phyloP scores from a whole-genome alignment of 2,329 filamentous ascomycete genomes.

The Talaromyces sp. region DNA sequence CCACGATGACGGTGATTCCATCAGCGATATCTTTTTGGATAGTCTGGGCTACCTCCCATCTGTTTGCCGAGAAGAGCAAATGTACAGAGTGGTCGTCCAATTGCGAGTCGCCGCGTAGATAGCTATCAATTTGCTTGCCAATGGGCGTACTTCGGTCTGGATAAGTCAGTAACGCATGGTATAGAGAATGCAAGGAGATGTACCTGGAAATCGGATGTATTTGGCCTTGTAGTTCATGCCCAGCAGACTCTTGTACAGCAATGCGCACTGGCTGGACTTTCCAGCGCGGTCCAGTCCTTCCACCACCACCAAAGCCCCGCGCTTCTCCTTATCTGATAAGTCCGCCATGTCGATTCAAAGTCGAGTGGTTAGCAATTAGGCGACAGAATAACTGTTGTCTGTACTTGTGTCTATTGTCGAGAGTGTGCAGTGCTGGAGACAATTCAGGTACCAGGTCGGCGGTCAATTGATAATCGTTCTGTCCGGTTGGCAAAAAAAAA shows the following conservation, averaged over 20 bases:
- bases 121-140: conserved; percentile 81
- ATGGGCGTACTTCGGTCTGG: conserved; percentile 79
- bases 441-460: background rate
- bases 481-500: conserved; percentile 6
- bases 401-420: background rate
- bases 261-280: conserved; percentile 84
- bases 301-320: conserved; percentile 76
- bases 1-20: conserved; percentile 77
- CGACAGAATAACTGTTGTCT: background rate
- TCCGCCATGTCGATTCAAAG: conserved; percentile 11
- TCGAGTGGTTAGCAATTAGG: background rate
- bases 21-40: conserved; percentile 53
- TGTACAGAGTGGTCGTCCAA: conserved; percentile 89
- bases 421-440: background rate
- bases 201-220: conserved; percentile 67
- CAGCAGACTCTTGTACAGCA: conserved; percentile 58
- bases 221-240: conserved; percentile 53
- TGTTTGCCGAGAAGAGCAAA: conserved; percentile 83
- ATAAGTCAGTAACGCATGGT: background rate
- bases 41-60: conserved; percentile 67
- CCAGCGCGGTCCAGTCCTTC: conserved; percentile 88
- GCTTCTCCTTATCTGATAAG: conserved; percentile 30
- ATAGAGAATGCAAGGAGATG: background rate
- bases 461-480: conserved; percentile 17
- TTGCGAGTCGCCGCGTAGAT: conserved; percentile 69